Base-by-base conservation (phyloP, 1,284 basidiomycete species). In the Tranzscheliella williamsii region DNA sequence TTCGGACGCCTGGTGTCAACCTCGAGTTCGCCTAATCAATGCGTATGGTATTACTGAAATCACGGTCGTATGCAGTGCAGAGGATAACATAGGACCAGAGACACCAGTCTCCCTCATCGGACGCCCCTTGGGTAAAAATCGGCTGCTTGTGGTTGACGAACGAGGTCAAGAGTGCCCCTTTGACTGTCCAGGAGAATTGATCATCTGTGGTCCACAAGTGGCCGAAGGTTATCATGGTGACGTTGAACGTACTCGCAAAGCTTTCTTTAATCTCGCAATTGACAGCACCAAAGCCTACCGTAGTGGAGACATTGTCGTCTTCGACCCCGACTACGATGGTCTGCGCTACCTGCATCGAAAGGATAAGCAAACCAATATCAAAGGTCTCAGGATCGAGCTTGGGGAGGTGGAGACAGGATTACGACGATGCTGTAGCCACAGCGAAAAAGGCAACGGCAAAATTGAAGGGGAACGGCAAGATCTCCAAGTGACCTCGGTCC, bases 341-440 rank as follows among this genome's bases (percentile, higher is more conserved):
- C 18, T 39, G 13, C 38, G 38, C 24, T 27, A 39, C 20, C 38
- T 39, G 16, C 23, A 29, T 24, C 8, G 38, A 24, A 39, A 29
- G 18, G 38, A 39, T 17, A 17, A 29, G 24, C 38, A 39, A 18
- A 29, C 17, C 11, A 39, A 39, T 17, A 39, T 39, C 38, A 39
- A 39, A 39, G 38, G 38, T 29, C 38, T 39, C 20, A 9, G 38
- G 6, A 29, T 39, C 8, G 38, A 39, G 38, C 38, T 39, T 13
- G 38, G 38, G 16, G 38, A 39, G 38, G 38, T 39, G n/a, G 24
- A 39, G 23, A 24, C 26, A 5, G 38, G 27, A 24, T 24, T 39
- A 5, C 26, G 38, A 26, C 38, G 38, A 9, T 39, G 23, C 26
- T 29, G 27, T 29, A n/a, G 9, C 9, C 11, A 29, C 27, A 9